Conservation (phyloP, 345 rosid species). For the Isatis tinctoria region DNA sequence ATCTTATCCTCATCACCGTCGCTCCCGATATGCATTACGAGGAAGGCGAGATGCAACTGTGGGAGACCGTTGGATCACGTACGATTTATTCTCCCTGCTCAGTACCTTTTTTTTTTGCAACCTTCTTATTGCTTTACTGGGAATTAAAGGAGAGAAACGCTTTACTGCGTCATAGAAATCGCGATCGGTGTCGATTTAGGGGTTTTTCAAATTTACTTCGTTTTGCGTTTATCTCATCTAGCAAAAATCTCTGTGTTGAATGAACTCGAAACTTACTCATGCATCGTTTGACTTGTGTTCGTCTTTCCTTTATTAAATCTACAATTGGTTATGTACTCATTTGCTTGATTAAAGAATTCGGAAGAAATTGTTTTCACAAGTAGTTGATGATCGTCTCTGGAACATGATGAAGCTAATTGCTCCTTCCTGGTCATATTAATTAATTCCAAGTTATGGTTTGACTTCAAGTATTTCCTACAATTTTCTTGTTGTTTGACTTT, state of each 20-base stretch:
- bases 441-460: neutral
- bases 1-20: constrained; percentile 64
- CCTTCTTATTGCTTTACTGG: neutral
- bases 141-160: neutral
- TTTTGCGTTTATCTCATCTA: neutral
- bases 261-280: neutral
- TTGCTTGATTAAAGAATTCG: neutral
- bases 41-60: constrained; percentile 86
- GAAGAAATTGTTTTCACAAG: neutral
- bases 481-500: neutral
- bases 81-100: neutral
- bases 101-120: neutral
- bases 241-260: neutral
- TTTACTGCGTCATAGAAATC: neutral
- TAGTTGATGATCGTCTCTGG: neutral
- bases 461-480: neutral
- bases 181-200: neutral
- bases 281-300: constrained; percentile 1
- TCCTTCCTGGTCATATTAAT: neutral
- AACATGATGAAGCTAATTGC: neutral
- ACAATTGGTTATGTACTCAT: neutral
- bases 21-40: constrained; percentile 58
- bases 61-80: constrained; percentile 91
- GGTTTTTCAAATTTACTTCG: neutral
- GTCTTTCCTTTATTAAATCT: neutral